A percentile compares a stretch with the other conserved stretches of the same genome.
Conservation (phyloP, 2,329 filamentous ascomycete species). For the Arthrobotrys musiformis region DNA sequence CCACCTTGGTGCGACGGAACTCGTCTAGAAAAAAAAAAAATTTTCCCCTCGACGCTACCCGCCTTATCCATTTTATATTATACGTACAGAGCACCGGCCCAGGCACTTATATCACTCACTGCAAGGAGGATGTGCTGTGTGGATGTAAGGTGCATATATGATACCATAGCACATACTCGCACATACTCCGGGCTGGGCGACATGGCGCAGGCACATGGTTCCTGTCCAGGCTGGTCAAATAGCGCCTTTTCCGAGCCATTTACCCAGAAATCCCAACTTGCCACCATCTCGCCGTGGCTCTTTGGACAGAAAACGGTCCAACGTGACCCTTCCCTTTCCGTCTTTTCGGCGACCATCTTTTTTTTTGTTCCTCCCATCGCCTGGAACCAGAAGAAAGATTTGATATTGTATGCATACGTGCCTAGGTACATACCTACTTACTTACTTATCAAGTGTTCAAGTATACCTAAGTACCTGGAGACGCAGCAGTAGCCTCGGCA, state of each 20-base stretch:
- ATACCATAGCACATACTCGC: background rate
- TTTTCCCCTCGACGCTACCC: conserved; percentile 3
- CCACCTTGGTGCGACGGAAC: conserved; percentile 34
- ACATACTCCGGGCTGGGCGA: background rate
- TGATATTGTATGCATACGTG: too few species aligned
- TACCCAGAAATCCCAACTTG: conserved; percentile 21
- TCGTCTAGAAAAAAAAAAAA: conserved; percentile 38
- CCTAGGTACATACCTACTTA: too few species aligned
- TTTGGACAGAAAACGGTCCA: background rate
- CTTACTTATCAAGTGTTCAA: too few species aligned
- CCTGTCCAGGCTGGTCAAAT: background rate
- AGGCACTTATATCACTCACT: conserved; percentile 39
- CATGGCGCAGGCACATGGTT: conserved; percentile 32
- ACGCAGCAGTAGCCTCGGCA: too few species aligned
- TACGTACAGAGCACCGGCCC: too few species aligned
- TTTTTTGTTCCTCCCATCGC: background rate
- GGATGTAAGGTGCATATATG: too few species aligned
- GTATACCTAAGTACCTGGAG: too few species aligned
- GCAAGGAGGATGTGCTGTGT: background rate
- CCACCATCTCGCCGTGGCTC: conserved; percentile 8
- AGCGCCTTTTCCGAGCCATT: conserved; percentile 2
- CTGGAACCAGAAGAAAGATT: background rate
- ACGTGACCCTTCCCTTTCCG: background rate
- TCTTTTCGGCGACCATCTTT: conserved; percentile 17
- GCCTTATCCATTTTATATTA: background rate